These are phyloP conservation scores for Trypanosoma boissoni DNA, from an alignment of 208 protist species.

Conservation along the genomic window DNA sequence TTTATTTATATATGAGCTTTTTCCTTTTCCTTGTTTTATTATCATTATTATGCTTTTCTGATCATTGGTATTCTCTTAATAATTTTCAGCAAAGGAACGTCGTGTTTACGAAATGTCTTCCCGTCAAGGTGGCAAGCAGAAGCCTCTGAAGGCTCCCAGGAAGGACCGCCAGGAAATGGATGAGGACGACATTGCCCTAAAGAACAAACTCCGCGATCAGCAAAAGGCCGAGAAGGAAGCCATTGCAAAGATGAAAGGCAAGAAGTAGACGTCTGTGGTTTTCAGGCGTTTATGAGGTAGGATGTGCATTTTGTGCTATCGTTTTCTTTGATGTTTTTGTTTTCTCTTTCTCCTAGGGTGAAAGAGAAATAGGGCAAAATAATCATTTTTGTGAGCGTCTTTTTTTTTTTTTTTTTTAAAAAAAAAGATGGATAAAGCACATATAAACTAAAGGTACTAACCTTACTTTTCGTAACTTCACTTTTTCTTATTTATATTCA, in stretches of 20 bases:
- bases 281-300: not conserved
- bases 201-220: slow-evolving; percentile 76
- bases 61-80: not conserved
- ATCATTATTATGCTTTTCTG: slow-evolving; percentile 18
- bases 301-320: not conserved
- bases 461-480: not conserved
- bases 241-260: slow-evolving; percentile 84
- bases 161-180: slow-evolving; percentile 63
- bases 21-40: not conserved
- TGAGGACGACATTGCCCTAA: slow-evolving; percentile 76
- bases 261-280: slow-evolving; percentile 20
- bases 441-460: not conserved
- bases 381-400: not conserved
- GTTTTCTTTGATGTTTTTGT: not conserved
- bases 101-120: slow-evolving; percentile 55
- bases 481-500: not conserved
- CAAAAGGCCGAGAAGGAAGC: slow-evolving; percentile 89
- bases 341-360: not conserved
- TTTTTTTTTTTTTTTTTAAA: slow-evolving; percentile 1
- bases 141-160: slow-evolving; percentile 87
- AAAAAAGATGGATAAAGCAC: slow-evolving; percentile 1
- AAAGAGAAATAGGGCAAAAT: slow-evolving; percentile 3
- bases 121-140: slow-evolving; percentile 87
- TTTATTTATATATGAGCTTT: not conserved
- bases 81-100: not conserved